phyloP scores from a whole-genome alignment of 73 alveolate species.

The Tetrahymena malaccensis region DNA sequence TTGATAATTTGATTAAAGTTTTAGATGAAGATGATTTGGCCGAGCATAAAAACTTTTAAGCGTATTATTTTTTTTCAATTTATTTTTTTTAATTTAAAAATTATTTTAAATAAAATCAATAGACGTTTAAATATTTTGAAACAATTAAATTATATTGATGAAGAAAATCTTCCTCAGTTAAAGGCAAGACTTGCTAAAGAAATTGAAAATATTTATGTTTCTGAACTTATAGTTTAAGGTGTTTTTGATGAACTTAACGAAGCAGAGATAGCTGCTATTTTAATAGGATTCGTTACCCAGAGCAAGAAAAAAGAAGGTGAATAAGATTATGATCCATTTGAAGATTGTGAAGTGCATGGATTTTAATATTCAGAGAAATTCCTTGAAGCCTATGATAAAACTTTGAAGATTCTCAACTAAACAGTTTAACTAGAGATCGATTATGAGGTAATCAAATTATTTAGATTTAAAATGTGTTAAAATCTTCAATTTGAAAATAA shows the following conservation, averaged over 20 bases:
- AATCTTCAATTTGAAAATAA: no score
- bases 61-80: background rate
- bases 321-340: background rate
- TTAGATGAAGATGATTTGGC: constrained; percentile 4
- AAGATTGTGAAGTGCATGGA: background rate
- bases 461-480: background rate
- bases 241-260: constrained; percentile 8
- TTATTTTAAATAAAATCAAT: background rate
- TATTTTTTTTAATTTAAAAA: background rate
- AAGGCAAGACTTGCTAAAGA: constrained; percentile 34
- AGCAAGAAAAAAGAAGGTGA: constrained; percentile 2
- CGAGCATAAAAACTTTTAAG: constrained; percentile 8
- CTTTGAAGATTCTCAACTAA: background rate
- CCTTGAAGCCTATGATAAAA: background rate
- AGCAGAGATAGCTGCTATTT: constrained; percentile 20
- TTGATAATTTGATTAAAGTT: background rate
- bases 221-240: constrained; percentile 17
- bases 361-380: background rate
- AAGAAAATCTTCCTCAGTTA: constrained; percentile 4
- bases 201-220: constrained; percentile 12
- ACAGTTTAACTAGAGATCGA: background rate
- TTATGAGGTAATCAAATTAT: background rate
- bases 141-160: constrained; percentile 9
- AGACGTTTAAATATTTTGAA: constrained; percentile 4
- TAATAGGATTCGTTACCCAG: constrained; percentile 13